These are phyloP conservation scores for Yarrowia deformans DNA, from an alignment of 805 yeast genomes.

Conservation along the genomic window DNA sequence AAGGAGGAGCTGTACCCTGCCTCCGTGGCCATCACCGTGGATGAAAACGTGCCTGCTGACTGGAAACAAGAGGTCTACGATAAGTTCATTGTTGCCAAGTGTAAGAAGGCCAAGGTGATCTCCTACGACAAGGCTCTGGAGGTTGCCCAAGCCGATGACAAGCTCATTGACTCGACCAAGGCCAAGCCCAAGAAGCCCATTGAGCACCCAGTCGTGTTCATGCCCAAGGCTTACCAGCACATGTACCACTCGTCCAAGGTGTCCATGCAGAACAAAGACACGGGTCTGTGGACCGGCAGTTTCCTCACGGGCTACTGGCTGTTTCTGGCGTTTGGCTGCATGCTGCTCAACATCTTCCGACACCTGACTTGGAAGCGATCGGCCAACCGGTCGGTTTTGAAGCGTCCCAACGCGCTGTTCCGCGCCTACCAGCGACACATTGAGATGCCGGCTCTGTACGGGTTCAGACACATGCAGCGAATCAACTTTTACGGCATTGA, in stretches of 20 bases:
- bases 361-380: slow-evolving; percentile 43
- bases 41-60: background rate
- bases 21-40: slow-evolving; percentile 45
- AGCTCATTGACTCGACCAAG: slow-evolving; percentile 38
- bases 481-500: slow-evolving; percentile 44
- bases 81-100: slow-evolving; percentile 1
- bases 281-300: slow-evolving; percentile 48
- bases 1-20: slow-evolving; percentile 45
- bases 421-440: slow-evolving; percentile 47
- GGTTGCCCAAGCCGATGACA: background rate
- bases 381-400: slow-evolving; percentile 44
- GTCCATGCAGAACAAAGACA: slow-evolving; percentile 45
- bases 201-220: slow-evolving; percentile 43
- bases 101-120: slow-evolving; percentile 12
- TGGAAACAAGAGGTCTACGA: slow-evolving; percentile 20
- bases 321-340: slow-evolving; percentile 42
- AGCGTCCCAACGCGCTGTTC: slow-evolving; percentile 41
- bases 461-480: slow-evolving; percentile 48
- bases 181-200: slow-evolving; percentile 38
- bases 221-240: slow-evolving; percentile 42
- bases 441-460: slow-evolving; percentile 52
- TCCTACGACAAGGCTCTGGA: background rate
- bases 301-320: slow-evolving; percentile 49
- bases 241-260: slow-evolving; percentile 6
- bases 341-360: slow-evolving; percentile 37